phyloP scores from a whole-genome alignment of 257 asterid species.

The Leonotis leonurus region DNA sequence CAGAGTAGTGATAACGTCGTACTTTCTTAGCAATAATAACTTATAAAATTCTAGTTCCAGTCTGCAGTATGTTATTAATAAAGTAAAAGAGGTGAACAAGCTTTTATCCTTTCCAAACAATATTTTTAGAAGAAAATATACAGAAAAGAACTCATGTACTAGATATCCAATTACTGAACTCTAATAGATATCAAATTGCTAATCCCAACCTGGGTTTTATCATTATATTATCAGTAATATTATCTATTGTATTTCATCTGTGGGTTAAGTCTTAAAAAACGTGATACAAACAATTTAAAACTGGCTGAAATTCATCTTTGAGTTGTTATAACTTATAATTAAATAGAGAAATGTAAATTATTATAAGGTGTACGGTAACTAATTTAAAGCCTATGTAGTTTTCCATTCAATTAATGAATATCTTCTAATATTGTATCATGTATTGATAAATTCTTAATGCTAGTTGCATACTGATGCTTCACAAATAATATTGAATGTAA shows the following conservation, averaged over 20 bases:
- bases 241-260: neutral
- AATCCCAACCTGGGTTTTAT: neutral
- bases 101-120: neutral
- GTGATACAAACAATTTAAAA: neutral
- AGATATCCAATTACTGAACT: neutral
- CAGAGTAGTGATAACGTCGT: neutral
- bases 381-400: neutral
- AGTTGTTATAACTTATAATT: neutral
- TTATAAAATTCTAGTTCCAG: neutral
- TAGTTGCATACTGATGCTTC: neutral
- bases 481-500: neutral
- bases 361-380: neutral
- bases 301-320: neutral
- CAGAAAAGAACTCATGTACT: neutral
- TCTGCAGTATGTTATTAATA: neutral
- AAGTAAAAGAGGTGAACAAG: neutral
- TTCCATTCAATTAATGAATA: neutral
- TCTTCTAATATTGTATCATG: neutral
- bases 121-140: neutral
- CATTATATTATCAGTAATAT: neutral
- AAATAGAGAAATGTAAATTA: neutral
- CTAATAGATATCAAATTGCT: neutral
- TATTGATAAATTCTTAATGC: neutral
- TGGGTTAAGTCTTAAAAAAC: neutral
- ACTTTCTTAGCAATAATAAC: neutral